Conservation (phyloP, 805 yeast genomes). For the Kodamaea kakaduensis region DNA sequence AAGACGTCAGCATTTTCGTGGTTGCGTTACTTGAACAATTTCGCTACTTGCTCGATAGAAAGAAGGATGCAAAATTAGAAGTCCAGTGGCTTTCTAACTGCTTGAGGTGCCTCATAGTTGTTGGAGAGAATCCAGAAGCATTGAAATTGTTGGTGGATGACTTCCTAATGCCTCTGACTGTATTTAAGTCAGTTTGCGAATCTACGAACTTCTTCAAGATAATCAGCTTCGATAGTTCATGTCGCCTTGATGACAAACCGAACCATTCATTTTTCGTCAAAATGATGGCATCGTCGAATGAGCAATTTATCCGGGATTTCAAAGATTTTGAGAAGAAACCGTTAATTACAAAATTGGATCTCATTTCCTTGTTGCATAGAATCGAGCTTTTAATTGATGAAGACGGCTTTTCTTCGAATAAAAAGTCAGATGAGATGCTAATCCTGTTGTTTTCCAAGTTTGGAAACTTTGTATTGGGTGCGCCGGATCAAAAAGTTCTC, state of each 20-base stretch:
- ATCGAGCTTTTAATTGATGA: slow-evolving; percentile 28
- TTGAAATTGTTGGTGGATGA: slow-evolving; percentile 16
- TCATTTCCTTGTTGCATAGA: slow-evolving; percentile 42
- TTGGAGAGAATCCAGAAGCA: slow-evolving; percentile 54
- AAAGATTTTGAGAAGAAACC: slow-evolving; percentile 21
- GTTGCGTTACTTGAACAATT: slow-evolving; percentile 60
- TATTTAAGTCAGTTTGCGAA: slow-evolving; percentile 7
- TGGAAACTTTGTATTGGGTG: slow-evolving; percentile 33
- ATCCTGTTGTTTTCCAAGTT: slow-evolving; percentile 40
- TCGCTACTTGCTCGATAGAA: slow-evolving; percentile 42
- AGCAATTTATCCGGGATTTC: slow-evolving; percentile 4
- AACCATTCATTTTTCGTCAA: slow-evolving; percentile 13
- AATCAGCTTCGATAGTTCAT: slow-evolving; percentile 7
- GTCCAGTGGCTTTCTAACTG: slow-evolving; percentile 50
- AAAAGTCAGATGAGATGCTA: slow-evolving; percentile 11
- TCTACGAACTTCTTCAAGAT: slow-evolving; percentile 7
- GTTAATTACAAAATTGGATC: slow-evolving; percentile 46
- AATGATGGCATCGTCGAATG: slow-evolving; percentile 12
- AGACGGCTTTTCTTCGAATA: slow-evolving; percentile 15
- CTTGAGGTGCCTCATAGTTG: slow-evolving; percentile 42
- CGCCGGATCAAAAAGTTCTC: slow-evolving; percentile 13
- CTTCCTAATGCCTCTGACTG: slow-evolving; percentile 5
- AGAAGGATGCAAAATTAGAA: slow-evolving; percentile 14
- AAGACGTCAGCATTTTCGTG: slow-evolving; percentile 30
- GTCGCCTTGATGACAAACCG: not conserved